phyloP scores from a whole-genome alignment of 331 rosid genomes.

The Erythrophleum ivorense region DNA sequence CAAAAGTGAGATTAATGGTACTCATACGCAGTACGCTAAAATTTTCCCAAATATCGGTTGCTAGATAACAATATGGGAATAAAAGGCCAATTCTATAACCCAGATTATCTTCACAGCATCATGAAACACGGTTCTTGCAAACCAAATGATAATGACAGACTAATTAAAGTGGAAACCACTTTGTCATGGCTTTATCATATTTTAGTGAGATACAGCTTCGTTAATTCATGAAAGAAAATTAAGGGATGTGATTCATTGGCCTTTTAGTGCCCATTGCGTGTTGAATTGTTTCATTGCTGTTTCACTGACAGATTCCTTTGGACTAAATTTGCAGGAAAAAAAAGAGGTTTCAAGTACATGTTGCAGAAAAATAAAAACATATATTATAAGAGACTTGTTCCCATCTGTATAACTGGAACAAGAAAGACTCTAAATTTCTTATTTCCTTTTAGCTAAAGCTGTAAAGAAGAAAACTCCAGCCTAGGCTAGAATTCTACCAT shows the following conservation, averaged over 20 bases:
- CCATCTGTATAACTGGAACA: slow-evolving; percentile 35
- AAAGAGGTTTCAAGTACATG: slow-evolving; percentile 14
- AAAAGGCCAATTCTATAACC: slow-evolving; percentile 6
- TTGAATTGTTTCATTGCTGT: slow-evolving; percentile 42
- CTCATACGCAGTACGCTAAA: not conserved
- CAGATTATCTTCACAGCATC: slow-evolving; percentile 33
- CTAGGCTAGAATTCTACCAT: slow-evolving; percentile 38
- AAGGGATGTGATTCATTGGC: slow-evolving; percentile 27
- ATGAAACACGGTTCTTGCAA: slow-evolving; percentile 42
- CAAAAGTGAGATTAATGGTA: slow-evolving; percentile 8
- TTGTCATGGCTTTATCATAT: slow-evolving; percentile 35
- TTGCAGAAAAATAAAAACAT: slow-evolving; percentile 31
- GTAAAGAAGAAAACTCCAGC: slow-evolving; percentile 29
- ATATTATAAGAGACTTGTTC: not conserved
- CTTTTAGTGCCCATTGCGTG: slow-evolving; percentile 48
- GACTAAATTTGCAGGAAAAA: slow-evolving; percentile 19
- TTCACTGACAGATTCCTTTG: slow-evolving; percentile 27
- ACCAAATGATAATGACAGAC: slow-evolving; percentile 42
- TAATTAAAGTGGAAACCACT: slow-evolving; percentile 46
- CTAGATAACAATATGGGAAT: not conserved
- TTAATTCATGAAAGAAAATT: slow-evolving; percentile 4
- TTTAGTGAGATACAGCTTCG: slow-evolving; percentile 46
- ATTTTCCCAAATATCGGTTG: not conserved
- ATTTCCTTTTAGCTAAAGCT: slow-evolving; percentile 44
- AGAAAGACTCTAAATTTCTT: slow-evolving; percentile 46